These are phyloP conservation scores for Leccinum fibrillosum DNA, from an alignment of 768 basidiomycete species.

Conservation along the genomic window DNA sequence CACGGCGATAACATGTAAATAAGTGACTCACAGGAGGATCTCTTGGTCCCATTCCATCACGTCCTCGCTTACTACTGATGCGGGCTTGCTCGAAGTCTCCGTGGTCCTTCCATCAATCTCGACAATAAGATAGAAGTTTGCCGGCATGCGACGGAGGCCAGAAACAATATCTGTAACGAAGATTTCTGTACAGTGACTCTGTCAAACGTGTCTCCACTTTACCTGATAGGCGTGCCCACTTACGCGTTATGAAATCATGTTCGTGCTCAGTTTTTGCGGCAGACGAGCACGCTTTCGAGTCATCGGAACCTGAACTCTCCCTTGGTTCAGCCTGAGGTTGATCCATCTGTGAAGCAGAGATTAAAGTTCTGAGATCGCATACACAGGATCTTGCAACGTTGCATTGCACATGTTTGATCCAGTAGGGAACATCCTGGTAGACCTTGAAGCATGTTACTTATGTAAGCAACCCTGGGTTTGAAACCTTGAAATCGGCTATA, in stretches of 20 bases:
- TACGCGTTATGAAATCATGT: not conserved
- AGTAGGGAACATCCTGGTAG: too few species aligned
- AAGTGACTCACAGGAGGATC: not conserved
- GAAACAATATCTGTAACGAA: not conserved
- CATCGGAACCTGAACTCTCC: not conserved
- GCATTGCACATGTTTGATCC: not conserved
- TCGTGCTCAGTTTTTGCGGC: not conserved
- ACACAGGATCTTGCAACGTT: not conserved
- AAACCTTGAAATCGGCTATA: too few species aligned
- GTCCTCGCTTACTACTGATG: not conserved
- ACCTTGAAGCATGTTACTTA: too few species aligned
- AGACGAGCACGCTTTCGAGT: not conserved
- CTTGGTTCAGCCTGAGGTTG: not conserved
- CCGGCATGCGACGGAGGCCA: not conserved
- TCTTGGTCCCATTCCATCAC: not conserved
- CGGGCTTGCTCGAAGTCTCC: not conserved
- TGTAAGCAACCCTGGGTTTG: too few species aligned
- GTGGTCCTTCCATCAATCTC: not conserved
- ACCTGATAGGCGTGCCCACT: too few species aligned
- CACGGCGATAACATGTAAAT: not conserved
- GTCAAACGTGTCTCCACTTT: not conserved
- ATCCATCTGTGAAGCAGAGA: not conserved
- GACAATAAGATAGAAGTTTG: not conserved
- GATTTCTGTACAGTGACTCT: not conserved
- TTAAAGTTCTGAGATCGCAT: not conserved